A percentile compares a stretch with the other conserved stretches of the same genome.
Evolutionary conservation across 371 early-diverging fungal species (phyloP).

Genomic region (Rhizopus delemar): DNA sequence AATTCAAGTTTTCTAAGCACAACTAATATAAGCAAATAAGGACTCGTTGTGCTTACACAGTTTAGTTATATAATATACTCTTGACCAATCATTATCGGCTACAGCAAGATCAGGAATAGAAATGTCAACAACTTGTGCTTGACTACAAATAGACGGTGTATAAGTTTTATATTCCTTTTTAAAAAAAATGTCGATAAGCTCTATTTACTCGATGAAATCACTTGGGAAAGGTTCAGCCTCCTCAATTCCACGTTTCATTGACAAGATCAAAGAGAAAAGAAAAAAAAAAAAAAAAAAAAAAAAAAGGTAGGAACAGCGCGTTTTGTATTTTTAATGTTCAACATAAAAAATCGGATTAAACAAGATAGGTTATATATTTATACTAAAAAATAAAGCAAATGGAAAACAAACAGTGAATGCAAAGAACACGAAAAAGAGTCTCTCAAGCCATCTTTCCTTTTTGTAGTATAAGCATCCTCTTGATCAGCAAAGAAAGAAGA

Average conservation of each 20-base stretch:
- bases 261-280: constrained; percentile 2
- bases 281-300: constrained; percentile 1
- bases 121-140: constrained; percentile 83
- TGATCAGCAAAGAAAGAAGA: no score
- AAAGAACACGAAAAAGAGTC: no score
- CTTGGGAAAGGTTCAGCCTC: not conserved
- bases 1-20: constrained; percentile 7
- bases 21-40: constrained; percentile 6
- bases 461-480: no score
- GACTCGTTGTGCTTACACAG: not conserved
- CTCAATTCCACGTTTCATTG: constrained; percentile 3
- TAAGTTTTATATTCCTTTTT: not conserved
- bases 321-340: no score
- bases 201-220: not conserved
- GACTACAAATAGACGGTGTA: not conserved
- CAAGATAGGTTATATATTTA: no score
- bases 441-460: no score
- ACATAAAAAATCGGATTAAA: no score
- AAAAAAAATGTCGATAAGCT: not conserved
- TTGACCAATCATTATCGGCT: constrained; percentile 3
- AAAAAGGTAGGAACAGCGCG: constrained; percentile 3
- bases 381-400: no score
- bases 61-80: not conserved
- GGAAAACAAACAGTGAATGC: no score
- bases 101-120: constrained; percentile 93